Base-by-base conservation (phyloP, 176 grass and related monocot genomes). In the Sorghum bicolor region DNA sequence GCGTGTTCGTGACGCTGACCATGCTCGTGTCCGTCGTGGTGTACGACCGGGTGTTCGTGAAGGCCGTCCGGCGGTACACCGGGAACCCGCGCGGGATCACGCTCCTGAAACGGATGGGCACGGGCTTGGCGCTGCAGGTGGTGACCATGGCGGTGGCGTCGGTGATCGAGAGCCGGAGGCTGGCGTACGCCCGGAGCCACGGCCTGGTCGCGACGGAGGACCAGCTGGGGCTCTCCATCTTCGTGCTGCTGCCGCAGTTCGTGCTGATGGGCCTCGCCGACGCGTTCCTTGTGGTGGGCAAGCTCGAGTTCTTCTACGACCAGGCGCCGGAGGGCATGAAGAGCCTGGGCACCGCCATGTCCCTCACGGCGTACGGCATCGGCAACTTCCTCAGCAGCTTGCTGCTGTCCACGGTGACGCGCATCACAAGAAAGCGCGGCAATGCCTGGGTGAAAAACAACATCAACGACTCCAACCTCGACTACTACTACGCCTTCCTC, bases 301-400 rank as follows among this genome's bases (percentile, higher is more conserved):
- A 71, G 83, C 76, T 90, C n/a, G 95, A 97, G 74, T 97, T 97
- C 71, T 97, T 97, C 88, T 97, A 94, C 73, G 95, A 97, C 87
- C 92, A 97, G 91, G 88, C 95, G 48, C 95, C 95, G 4, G 92
- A 92, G 29, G 89, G 91, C 87, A 94, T 95, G 93, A 98, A 95
- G 82, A 95, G 93, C 72, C 88, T 98, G 14, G 93, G 91, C 24
- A 90, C 93, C 37, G 92, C 96, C n/a, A 80, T 88, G 85, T 74
- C 89, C n/a, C 60, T 90, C 17, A 86, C 85, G 69, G 91, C 93
- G 20, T 92, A 90, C 76, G 93, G 92, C 81, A 63, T 82, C 19
- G 93, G 96, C 13, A 95, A 92, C 86, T 41, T 98, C 33, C 83
- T 98, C 20, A 98, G 93, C 83, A 93, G 89, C 84, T 85, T 80